Base-by-base conservation (phyloP, 2,329 filamentous ascomycete species). In the Dothistroma pini region DNA sequence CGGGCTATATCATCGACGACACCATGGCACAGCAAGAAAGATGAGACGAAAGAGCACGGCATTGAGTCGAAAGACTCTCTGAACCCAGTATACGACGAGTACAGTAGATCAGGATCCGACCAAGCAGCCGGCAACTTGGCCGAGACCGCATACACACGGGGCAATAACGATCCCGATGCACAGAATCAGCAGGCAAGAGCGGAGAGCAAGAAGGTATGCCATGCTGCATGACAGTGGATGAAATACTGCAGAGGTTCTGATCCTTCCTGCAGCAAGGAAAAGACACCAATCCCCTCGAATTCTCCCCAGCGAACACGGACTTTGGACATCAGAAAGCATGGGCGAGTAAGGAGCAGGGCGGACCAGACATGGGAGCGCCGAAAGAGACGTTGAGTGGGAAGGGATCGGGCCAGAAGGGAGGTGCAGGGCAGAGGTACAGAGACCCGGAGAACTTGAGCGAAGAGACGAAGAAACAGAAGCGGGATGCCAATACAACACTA, bases 281-380 rank as follows among this genome's bases (percentile, higher is more conserved):
- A 29, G 51, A 53, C 11, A 16, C 25, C 31, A 53, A 53, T 19
- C 51, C 51, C 7, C 51, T 53, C 2, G 51, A 53, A 21, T 53
- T 53, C 51, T 53, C 51, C 12, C 51, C 51, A 16, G 51, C 51
- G n/a, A 53, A 53, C 31, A 53, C 51, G 12, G 51, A 53, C n/a
- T 53, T 53, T 16, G 51, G 51, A n/a, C 51, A 53, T 11, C 25
- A 35, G 31, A 53, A 32, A 31, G 51, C 51, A 32, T 32, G 51
- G 25, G 51, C n/a, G 14, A 53, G n/a, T 29, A 35, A 53, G 31
- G 51, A 21, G 14, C 12, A 21, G 16, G 51, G 31, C n/a, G 51
- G 51, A 35, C 51, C 51, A 11, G 51, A 53, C 34, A 34, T 19
- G 51, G 51, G 29, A 21, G 51, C 16, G n/a, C 51, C 25, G n/a